These are phyloP conservation scores for Penicillium psychrosexuale DNA, from an alignment of 2,329 filamentous ascomycete genomes.

Conservation along the genomic window DNA sequence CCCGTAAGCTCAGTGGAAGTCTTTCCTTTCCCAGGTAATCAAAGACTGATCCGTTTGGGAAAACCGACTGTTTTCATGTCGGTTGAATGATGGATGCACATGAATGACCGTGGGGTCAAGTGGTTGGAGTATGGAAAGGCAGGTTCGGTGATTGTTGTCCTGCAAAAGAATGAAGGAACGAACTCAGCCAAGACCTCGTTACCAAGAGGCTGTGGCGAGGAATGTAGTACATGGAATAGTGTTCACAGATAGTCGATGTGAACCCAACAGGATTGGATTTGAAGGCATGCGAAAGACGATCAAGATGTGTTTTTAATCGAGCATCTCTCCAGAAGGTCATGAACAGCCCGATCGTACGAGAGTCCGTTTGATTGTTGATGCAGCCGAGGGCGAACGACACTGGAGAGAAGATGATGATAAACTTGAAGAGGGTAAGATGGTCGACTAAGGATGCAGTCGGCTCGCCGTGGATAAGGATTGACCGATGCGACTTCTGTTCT, in stretches of 20 bases:
- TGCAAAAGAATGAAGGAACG: background rate
- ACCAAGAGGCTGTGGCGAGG: background rate
- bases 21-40: background rate
- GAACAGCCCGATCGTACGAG: background rate
- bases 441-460: background rate
- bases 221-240: background rate
- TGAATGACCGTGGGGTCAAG: background rate
- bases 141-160: background rate
- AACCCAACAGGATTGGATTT: background rate
- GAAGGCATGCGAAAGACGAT: background rate
- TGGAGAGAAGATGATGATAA: background rate
- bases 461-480: background rate
- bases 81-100: background rate
- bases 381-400: background rate
- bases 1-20: background rate
- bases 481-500: background rate
- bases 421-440: background rate
- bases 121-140: background rate
- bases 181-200: background rate
- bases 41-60: background rate
- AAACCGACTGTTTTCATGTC: background rate
- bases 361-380: background rate
- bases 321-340: background rate
- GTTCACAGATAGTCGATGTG: background rate
- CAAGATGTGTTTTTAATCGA: background rate